A percentile compares a stretch with the other conserved stretches of the same genome.
Conservation (phyloP, 2,329 filamentous ascomycete genomes). For the Penicillium sp. region DNA sequence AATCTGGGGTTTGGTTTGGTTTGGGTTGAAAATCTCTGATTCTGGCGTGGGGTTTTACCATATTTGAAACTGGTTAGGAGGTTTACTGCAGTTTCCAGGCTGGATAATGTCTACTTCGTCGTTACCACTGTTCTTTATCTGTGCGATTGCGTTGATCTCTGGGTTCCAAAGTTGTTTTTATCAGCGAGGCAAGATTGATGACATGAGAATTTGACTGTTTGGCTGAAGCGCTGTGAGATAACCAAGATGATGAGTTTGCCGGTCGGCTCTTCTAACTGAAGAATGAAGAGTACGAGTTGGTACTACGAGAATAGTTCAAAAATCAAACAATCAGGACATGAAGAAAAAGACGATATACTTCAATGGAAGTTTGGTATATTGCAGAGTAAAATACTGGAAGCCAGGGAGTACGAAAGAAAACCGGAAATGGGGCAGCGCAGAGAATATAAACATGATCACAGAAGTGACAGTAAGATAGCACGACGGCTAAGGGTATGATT, state of each 20-base stretch:
- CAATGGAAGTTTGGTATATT: conserved; percentile 1
- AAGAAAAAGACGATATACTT: not conserved
- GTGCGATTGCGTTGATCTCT: not conserved
- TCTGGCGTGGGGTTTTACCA: not conserved
- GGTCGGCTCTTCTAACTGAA: not conserved
- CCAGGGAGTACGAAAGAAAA: not conserved
- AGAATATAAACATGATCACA: not conserved
- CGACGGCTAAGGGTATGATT: not conserved
- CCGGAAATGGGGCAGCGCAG: not conserved
- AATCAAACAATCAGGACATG: not conserved
- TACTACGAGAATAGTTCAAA: too few relatives aligned
- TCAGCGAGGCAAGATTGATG: not conserved
- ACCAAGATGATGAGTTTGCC: not conserved
- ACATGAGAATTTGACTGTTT: not conserved
- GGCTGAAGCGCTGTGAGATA: not conserved
- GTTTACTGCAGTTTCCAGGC: not conserved
- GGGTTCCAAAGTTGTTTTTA: not conserved
- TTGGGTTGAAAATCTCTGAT: not conserved
- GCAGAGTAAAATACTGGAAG: not conserved
- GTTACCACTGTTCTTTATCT: not conserved
- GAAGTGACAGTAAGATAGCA: not conserved
- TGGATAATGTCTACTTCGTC: conserved; percentile 9
- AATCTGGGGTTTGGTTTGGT: not conserved
- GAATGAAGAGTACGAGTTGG: not conserved
- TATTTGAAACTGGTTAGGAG: not conserved